phyloP scores from a whole-genome alignment of 345 rosid species.

The Eutrema heterophyllum region DNA sequence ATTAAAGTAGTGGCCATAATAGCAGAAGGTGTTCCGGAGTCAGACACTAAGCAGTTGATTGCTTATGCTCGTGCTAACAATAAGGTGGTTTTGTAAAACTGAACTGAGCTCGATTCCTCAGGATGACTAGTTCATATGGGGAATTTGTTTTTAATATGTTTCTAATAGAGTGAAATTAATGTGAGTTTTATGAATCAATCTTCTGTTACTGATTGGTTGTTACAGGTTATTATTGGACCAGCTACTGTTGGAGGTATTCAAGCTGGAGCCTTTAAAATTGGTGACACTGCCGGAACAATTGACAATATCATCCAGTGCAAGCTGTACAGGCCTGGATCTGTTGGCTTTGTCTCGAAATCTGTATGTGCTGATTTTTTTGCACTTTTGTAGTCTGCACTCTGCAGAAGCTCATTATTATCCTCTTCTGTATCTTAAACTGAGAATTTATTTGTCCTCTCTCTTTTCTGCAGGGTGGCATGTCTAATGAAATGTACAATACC shows the following conservation, averaged over 20 bases:
- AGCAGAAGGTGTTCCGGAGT: conserved; percentile 99
- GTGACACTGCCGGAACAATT: conserved; percentile 98
- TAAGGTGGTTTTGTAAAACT: conserved; percentile 44
- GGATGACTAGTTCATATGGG: not conserved
- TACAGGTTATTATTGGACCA: conserved; percentile 95
- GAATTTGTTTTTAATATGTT: too few species aligned
- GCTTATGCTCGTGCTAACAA: conserved; percentile 92
- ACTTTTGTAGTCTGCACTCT: conserved; percentile 2
- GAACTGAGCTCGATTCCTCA: not conserved
- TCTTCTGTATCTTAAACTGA: not conserved
- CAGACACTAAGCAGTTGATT: conserved; percentile 88
- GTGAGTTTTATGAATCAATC: not conserved
- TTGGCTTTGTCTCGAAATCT: conserved; percentile 97
- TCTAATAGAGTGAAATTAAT: too few species aligned
- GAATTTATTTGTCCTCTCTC: not conserved
- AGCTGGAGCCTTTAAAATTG: conserved; percentile 98
- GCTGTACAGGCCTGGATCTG: conserved; percentile 95
- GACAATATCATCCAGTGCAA: conserved; percentile 90
- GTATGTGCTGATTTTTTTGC: conserved; percentile 40
- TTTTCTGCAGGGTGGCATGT: conserved; percentile 85
- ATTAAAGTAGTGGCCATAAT: conserved; percentile 91
- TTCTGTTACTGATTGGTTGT: conserved; percentile 18
- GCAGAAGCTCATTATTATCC: not conserved
- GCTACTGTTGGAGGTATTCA: conserved; percentile 98
- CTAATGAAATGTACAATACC: conserved; percentile 89